Percentiles rank a stretch among this genome's conserved stretches.
Evolutionary conservation across 768 basidiomycete genomes (phyloP).

Genomic region (Hericium coralloides): DNA sequence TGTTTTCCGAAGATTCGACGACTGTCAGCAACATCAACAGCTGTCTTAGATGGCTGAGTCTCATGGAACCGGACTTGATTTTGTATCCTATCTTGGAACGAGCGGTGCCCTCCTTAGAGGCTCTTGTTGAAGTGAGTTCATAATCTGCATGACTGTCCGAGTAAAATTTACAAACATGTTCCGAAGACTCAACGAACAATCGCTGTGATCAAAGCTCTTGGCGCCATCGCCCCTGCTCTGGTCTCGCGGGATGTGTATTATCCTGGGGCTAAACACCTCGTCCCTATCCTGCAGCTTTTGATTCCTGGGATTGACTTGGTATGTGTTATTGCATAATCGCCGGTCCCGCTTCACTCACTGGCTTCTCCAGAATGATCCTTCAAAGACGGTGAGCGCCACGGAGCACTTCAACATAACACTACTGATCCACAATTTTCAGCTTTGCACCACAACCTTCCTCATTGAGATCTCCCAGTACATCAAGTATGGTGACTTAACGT

Average conservation of each 20-base stretch:
- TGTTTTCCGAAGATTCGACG: slow-evolving; percentile 77
- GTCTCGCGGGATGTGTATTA: slow-evolving; percentile 76
- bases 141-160: background rate
- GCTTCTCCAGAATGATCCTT: slow-evolving; percentile 55
- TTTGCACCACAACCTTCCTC: slow-evolving; percentile 70
- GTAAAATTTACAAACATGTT: background rate
- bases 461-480: slow-evolving; percentile 69
- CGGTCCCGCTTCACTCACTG: background rate
- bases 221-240: slow-evolving; percentile 72
- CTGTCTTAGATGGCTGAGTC: slow-evolving; percentile 72
- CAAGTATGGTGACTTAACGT: slow-evolving; percentile 58
- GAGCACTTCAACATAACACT: background rate
- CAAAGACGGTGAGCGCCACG: slow-evolving; percentile 51
- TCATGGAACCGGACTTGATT: slow-evolving; percentile 83
- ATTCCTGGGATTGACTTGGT: slow-evolving; percentile 85
- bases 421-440: slow-evolving; percentile 28
- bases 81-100: slow-evolving; percentile 75
- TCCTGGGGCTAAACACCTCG: slow-evolving; percentile 72
- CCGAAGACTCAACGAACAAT: slow-evolving; percentile 73
- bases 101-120: slow-evolving; percentile 80
- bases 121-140: slow-evolving; percentile 63
- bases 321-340: slow-evolving; percentile 17
- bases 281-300: slow-evolving; percentile 71
- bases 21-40: slow-evolving; percentile 72
- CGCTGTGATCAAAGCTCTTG: slow-evolving; percentile 78